phyloP scores from a whole-genome alignment of 495 filamentous ascomycete genomes.

The Tetracladium setigerum region DNA sequence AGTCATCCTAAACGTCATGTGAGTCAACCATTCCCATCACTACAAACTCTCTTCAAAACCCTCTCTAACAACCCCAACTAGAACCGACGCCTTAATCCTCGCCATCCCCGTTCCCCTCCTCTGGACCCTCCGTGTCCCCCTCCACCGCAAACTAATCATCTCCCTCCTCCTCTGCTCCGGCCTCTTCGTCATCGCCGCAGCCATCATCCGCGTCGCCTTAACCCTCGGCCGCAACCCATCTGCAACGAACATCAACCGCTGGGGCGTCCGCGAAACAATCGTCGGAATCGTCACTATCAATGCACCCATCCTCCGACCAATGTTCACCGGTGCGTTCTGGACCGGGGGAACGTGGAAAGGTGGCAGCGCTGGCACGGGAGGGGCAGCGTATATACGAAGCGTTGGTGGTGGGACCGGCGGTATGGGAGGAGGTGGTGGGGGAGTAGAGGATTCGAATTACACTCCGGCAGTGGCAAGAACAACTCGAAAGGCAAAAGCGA shows the following conservation, averaged over 20 bases:
- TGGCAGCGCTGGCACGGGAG: no score
- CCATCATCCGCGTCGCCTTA: not conserved
- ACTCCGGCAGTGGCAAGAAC: no score
- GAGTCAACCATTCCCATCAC: not conserved
- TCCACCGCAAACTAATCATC: slow-evolving; percentile 1
- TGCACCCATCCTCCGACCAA: not conserved
- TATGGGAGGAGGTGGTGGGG: no score
- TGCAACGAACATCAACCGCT: not conserved
- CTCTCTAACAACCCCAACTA: not conserved
- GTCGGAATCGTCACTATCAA: slow-evolving; percentile 1
- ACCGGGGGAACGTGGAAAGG: no score
- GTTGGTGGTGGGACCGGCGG: no score
- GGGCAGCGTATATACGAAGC: no score
- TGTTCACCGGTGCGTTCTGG: not conserved
- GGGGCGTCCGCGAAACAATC: slow-evolving; percentile 1
- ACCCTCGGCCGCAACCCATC: not conserved
- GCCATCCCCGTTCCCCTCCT: slow-evolving; percentile 3
- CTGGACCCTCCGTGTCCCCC: not conserved
- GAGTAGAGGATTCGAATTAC: no score
- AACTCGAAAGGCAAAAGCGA: no score
- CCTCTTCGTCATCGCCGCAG: slow-evolving; percentile 1
- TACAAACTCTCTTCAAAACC: not conserved
- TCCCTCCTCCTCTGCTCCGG: not conserved
- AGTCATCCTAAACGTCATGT: slow-evolving; percentile 1
- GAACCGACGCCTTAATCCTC: not conserved